Conservation (phyloP, 2,329 filamentous ascomycete species). For the Cadophora sp. region DNA sequence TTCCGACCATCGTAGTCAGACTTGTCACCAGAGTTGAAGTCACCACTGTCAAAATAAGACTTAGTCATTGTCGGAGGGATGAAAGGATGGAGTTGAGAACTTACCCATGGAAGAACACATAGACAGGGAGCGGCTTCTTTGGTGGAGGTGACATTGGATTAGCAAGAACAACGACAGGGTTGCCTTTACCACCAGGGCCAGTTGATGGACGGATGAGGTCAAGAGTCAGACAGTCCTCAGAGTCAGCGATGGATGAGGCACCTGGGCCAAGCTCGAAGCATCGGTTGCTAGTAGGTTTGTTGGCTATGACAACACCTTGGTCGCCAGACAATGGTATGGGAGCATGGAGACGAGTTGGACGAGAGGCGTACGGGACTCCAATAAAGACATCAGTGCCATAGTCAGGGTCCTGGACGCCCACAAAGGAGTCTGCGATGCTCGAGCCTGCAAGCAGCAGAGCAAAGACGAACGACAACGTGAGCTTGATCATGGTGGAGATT, state of each 20-base stretch:
- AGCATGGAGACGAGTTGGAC: conserved; percentile 25
- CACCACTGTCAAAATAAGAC: conserved; percentile 51
- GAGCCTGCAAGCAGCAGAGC: neutral
- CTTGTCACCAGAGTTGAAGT: conserved; percentile 43
- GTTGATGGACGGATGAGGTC: conserved; percentile 46
- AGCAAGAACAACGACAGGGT: neutral
- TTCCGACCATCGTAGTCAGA: conserved; percentile 27
- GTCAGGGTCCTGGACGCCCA: conserved; percentile 7
- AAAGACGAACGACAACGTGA: neutral
- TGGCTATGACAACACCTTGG: conserved; percentile 22
- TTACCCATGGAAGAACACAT: conserved; percentile 67
- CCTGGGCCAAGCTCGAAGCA: conserved; percentile 19
- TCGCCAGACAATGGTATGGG: conserved; percentile 7
- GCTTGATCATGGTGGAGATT: neutral
- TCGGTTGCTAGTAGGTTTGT: conserved; percentile 30
- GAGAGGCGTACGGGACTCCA: conserved; percentile 29
- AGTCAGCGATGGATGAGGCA: conserved; percentile 8
- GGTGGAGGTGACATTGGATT: neutral
- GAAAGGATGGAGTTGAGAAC: neutral
- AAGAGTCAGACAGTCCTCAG: conserved; percentile 47
- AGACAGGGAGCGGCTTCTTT: conserved; percentile 49
- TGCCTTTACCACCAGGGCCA: neutral
- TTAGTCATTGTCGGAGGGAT: neutral
- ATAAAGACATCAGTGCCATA: conserved; percentile 37
- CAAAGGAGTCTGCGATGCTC: conserved; percentile 1